phyloP scores from a whole-genome alignment of 2,329 filamentous ascomycete species.

The Neofusicoccum laricinum region DNA sequence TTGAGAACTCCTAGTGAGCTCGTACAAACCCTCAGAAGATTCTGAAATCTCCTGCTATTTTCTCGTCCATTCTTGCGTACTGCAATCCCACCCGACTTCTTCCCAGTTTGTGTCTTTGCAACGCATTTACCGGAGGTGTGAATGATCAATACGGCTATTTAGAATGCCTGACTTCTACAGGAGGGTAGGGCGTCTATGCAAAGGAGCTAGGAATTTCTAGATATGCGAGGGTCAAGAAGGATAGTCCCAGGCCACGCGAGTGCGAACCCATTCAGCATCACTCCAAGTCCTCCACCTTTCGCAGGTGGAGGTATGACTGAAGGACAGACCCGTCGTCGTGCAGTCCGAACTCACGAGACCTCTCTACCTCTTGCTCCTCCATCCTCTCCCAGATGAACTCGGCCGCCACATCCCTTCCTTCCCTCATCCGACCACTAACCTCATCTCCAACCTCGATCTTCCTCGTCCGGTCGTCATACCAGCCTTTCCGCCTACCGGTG shows the following conservation, averaged over 20 bases:
- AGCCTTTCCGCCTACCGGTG: not conserved
- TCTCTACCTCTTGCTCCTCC: not conserved
- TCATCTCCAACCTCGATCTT: not conserved
- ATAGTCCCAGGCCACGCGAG: no score
- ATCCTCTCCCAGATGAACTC: not conserved
- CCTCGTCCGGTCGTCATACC: not conserved
- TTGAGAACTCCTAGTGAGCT: no score
- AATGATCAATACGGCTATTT: no score
- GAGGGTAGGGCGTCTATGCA: no score
- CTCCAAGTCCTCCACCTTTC: no score
- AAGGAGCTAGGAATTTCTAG: no score
- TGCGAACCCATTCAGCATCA: no score
- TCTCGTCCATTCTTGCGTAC: no score
- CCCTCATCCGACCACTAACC: not conserved
- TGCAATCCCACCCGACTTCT: constrained; percentile 18
- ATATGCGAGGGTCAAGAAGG: no score
- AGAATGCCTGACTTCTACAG: no score
- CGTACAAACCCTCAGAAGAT: constrained; percentile 30
- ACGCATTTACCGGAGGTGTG: fast-evolving
- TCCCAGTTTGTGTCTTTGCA: not conserved
- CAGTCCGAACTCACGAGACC: not conserved
- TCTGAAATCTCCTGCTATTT: not conserved
- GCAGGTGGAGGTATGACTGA: no score
- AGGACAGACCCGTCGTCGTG: no score
- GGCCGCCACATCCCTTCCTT: not conserved